Conservation (phyloP, 768 basidiomycete genomes). For the Amanita rubescens region DNA sequence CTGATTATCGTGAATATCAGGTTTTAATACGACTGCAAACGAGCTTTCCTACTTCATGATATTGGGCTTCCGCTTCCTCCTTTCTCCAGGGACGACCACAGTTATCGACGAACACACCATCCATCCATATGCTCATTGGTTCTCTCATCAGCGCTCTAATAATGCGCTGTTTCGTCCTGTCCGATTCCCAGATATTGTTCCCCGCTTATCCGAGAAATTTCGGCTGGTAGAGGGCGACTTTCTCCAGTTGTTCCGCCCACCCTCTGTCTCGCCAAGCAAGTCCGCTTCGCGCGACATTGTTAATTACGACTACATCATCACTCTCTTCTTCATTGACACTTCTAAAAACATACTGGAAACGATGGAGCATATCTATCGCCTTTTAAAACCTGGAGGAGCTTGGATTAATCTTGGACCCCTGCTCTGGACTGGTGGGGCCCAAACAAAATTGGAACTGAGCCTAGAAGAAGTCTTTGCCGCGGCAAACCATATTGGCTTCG, state of each 20-base stretch:
- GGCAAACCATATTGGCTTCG: conserved; percentile 50
- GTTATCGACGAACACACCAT: conserved; percentile 39
- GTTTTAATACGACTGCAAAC: conserved; percentile 52
- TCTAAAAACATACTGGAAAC: conserved; percentile 46
- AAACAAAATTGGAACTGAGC: conserved; percentile 49
- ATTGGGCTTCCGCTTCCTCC: conserved; percentile 49
- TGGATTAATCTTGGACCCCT: conserved; percentile 73
- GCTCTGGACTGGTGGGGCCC: conserved; percentile 51
- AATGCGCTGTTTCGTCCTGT: conserved; percentile 44
- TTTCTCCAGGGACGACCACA: conserved; percentile 39
- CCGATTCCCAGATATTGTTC: conserved; percentile 54
- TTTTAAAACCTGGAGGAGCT: conserved; percentile 53
- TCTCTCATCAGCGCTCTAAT: conserved; percentile 55
- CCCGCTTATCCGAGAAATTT: conserved; percentile 36
- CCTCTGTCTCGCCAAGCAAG: neutral
- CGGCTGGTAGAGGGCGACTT: conserved; percentile 54
- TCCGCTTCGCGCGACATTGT: conserved; percentile 1
- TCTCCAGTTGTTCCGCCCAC: conserved; percentile 27
- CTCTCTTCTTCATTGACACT: conserved; percentile 63
- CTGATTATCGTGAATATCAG: conserved; percentile 16
- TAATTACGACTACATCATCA: conserved; percentile 55
- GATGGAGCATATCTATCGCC: conserved; percentile 46
- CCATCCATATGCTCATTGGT: conserved; percentile 60
- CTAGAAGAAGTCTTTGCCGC: conserved; percentile 55
- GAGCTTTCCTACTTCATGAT: conserved; percentile 65